phyloP scores from a whole-genome alignment of 441 rosid genomes.

The Eutrema salsugineum region DNA sequence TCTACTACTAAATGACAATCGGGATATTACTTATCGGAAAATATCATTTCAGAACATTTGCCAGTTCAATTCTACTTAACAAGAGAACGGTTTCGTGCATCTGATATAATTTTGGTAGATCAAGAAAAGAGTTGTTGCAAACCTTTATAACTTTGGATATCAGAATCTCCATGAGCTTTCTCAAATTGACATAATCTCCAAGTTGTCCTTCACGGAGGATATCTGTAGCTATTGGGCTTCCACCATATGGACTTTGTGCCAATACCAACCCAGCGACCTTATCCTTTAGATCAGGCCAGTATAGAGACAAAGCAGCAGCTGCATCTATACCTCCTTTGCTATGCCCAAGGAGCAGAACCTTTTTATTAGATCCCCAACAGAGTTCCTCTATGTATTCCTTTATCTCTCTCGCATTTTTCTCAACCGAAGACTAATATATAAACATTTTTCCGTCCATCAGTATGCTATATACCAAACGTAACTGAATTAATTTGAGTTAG shows the following conservation, averaged over 20 bases:
- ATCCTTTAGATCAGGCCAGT: slow-evolving; percentile 91
- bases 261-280: slow-evolving; percentile 90
- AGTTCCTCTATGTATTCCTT: slow-evolving; percentile 95
- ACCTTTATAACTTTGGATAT: slow-evolving; percentile 96
- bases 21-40: too few relatives aligned
- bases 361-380: slow-evolving; percentile 87
- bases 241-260: slow-evolving; percentile 96
- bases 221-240: slow-evolving; percentile 93
- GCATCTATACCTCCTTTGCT: slow-evolving; percentile 99
- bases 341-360: slow-evolving; percentile 90
- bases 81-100: neutral
- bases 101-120: neutral
- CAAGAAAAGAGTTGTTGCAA: slow-evolving; percentile 5
- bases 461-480: neutral
- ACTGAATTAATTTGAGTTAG: neutral
- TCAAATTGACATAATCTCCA: slow-evolving; percentile 80
- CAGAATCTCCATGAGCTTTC: slow-evolving; percentile 83
- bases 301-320: slow-evolving; percentile 89
- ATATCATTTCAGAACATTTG: too few relatives aligned
- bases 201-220: slow-evolving; percentile 92
- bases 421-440: slow-evolving; percentile 80
- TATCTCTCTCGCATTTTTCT: slow-evolving; percentile 91
- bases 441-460: slow-evolving; percentile 7
- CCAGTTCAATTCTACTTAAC: neutral
- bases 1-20: too few relatives aligned